Evolutionary conservation across 257 asterid species (phyloP), one percentile per base, ranked within the genome.

Genomic region (Thymus mandschuricus): DNA sequence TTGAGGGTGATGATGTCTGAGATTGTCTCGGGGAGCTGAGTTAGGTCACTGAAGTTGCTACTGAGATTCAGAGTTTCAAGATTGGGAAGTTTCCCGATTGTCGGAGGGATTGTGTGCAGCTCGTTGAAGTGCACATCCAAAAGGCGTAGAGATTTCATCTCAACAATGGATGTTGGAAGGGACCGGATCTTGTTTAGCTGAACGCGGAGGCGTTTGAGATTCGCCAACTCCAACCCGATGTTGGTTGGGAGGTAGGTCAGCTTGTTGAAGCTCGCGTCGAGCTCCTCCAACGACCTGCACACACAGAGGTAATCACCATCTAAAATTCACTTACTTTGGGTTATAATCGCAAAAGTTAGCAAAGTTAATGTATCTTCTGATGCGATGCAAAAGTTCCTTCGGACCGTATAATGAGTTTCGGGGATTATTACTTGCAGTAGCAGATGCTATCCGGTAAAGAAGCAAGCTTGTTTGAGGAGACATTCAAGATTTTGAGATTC

Each of bases 171-270:
- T 40, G 88, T 81, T 33, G 98, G 97, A 34, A 94, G 88, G 21
- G 87, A 82, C 0, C 95, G 96, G 69, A 94, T 76, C 84, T 91
- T 94, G 87, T 94, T 94, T n/a, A 88, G 83, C 55, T 80, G 83
- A 57, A 91, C 68, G 4, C 79, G 68, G 65, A 94, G 93, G 72
- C 68, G 82, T 72, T 33, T 73, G 1, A 94, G 86, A 64, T 86
- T 84, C 58, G 62, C 79, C 38, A 87, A 85, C 78, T 88, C 96
- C 40, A 75, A 66, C 2, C 97, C 99, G 9, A 94, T 84, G 60
- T 87, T 88, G 74, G 97, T 89, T 52, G 98, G 98, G 72, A 94
- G 78, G 81, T 85, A 92, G 2, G 92, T 75, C n/a, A 94, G 88
- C 71, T 82, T 86, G 81, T 94, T 94, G 83, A 86, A 89, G 80